A percentile compares a stretch with the other conserved stretches of the same genome.
Conservation (phyloP, 768 basidiomycete species). For the Udeniomyces megalosporus region DNA sequence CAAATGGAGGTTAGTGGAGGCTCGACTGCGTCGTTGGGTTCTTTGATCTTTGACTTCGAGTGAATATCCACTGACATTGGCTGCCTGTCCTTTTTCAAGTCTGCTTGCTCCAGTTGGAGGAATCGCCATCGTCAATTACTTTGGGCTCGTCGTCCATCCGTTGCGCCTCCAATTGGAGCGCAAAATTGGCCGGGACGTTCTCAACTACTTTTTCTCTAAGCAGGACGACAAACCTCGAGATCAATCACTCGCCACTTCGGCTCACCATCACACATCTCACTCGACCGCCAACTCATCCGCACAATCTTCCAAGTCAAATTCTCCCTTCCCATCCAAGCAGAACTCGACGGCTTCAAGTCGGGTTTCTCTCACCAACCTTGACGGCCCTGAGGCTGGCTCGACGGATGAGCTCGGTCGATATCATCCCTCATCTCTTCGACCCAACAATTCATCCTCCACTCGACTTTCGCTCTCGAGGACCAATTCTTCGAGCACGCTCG, state of each 20-base stretch:
- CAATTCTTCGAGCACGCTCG: not conserved
- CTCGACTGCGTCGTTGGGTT: no score
- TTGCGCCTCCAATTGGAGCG: slow-evolving; percentile 76
- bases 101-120: slow-evolving; percentile 82
- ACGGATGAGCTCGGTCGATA: not conserved
- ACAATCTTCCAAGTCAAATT: not conserved
- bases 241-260: not conserved
- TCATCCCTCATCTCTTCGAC: not conserved
- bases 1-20: slow-evolving; percentile 45
- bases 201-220: slow-evolving; percentile 70
- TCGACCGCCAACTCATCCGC: not conserved
- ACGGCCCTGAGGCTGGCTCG: not conserved
- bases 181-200: slow-evolving; percentile 56
- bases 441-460: not conserved
- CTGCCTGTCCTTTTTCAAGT: not conserved
- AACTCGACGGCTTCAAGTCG: not conserved
- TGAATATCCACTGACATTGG: no score
- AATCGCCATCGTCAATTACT: slow-evolving; percentile 70
- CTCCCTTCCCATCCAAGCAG: not conserved
- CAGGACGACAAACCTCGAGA: not conserved
- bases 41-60: not conserved
- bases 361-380: not conserved
- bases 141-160: slow-evolving; percentile 64
- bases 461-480: not conserved
- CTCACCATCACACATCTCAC: not conserved